Conservation (phyloP, 1,139 yeast genomes). For the Protomyces inundatus region DNA sequence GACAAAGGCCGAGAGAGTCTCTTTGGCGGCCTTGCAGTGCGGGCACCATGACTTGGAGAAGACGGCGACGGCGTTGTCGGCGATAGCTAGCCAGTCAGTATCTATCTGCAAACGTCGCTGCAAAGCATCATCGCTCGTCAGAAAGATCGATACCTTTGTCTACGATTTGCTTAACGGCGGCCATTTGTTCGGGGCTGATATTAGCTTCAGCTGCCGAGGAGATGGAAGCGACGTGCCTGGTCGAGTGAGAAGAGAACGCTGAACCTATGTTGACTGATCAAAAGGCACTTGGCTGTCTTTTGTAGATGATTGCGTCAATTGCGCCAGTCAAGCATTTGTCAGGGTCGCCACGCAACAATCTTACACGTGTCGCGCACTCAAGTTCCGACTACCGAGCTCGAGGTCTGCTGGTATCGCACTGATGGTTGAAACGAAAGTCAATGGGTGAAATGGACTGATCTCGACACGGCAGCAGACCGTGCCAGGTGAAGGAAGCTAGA, state of each 20-base stretch:
- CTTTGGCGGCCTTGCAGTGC: conserved; percentile 62
- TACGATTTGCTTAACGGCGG: conserved; percentile 26
- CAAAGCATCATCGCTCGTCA: not conserved
- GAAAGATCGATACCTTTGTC: conserved; percentile 43
- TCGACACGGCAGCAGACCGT: no score
- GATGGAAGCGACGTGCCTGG: not conserved
- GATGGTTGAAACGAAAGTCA: no score
- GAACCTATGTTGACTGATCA: not conserved
- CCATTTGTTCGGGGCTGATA: conserved; percentile 23
- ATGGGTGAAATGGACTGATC: no score
- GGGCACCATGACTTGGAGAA: conserved; percentile 73
- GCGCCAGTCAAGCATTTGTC: no score
- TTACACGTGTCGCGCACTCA: no score
- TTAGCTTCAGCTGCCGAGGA: not conserved
- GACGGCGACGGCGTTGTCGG: conserved; percentile 49
- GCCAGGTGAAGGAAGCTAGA: no score
- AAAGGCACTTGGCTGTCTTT: no score
- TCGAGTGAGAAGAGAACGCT: not conserved
- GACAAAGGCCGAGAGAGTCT: conserved; percentile 49
- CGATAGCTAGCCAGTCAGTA: not conserved
- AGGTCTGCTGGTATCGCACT: no score
- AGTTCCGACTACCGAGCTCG: no score
- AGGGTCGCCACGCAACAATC: no score
- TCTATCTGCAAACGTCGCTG: not conserved
- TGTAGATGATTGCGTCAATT: no score